Percentiles rank a stretch among this genome's conserved stretches.
Evolutionary conservation across 495 filamentous ascomycete genomes (phyloP).

Genomic region (Trichocladium antarcticum): DNA sequence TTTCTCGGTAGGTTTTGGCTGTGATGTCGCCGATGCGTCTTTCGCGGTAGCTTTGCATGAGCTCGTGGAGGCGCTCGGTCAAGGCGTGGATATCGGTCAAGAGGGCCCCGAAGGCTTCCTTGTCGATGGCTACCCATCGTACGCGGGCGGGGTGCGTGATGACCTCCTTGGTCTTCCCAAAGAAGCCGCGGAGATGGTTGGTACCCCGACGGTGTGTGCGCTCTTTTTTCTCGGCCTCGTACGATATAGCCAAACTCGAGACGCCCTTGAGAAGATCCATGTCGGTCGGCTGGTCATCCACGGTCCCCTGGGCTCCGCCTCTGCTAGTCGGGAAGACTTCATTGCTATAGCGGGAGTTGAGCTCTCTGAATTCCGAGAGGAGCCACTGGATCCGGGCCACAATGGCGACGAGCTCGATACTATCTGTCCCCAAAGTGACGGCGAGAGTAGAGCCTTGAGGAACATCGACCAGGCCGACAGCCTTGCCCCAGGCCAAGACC

Average conservation of each 20-base stretch:
- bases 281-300: conserved; percentile 8
- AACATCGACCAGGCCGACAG: conserved; percentile 23
- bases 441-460: conserved; percentile 19
- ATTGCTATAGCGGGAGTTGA: conserved; percentile 25
- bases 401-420: conserved; percentile 23
- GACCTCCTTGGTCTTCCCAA: conserved; percentile 23
- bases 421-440: conserved; percentile 16
- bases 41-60: conserved; percentile 20
- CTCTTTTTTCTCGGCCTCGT: conserved; percentile 20
- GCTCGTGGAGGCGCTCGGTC: conserved; percentile 26
- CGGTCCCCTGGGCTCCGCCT: neutral
- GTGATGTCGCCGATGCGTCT: conserved; percentile 25
- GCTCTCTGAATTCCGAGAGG: conserved; percentile 23
- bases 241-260: conserved; percentile 23
- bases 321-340: conserved; percentile 12
- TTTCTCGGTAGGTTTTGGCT: conserved; percentile 27
- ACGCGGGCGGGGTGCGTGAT: conserved; percentile 23
- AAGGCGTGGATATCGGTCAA: conserved; percentile 22
- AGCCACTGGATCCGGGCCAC: conserved; percentile 25
- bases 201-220: conserved; percentile 14
- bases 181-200: conserved; percentile 21
- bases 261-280: conserved; percentile 18
- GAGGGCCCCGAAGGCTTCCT: conserved; percentile 21
- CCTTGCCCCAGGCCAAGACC: conserved; percentile 26
- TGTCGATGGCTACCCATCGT: conserved; percentile 22